Evolutionary conservation across 345 rosid genomes (phyloP), one percentile per base, ranked within the genome.

Genomic region (Eutrema yunnanense): DNA sequence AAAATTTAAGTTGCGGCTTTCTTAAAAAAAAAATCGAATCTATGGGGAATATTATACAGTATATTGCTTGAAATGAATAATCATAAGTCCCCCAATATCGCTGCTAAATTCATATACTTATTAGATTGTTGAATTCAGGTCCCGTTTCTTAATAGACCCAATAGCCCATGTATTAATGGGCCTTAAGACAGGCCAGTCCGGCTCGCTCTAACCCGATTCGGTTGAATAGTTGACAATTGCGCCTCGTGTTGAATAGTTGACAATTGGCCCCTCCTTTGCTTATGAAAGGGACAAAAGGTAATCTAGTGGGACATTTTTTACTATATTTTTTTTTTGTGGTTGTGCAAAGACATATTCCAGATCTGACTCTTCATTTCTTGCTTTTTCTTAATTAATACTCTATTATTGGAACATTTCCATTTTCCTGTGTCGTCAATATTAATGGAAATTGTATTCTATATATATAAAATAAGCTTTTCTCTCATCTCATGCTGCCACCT

Each of bases 221-320:
- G 16, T 16, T 16, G 16, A 16, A 71, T 32, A 62, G 62, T 52
- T 72, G 69, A 62, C 76, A 62, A 32, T 72, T 5, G 3, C 16
- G 16, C 16, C 38, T 22, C 36, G 16, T 5, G 65, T 7, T 49
- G 14, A 38, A 71, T 32, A 62, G 62, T 52, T 72, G 69, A 62
- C 76, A 62, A 32, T 72, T 5, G 3, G 3, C 41, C 38, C 6
- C 67, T 37, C 32, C 32, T 46, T 72, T 62, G 76, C 9, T 33
- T 43, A 16, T 52, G 48, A 53, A 16, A 16, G 16, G 16, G 69
- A 62, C 76, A 72, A 72, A 51, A 43, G 16, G 22, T 19, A 19
- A 19, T 51, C 61, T 51, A 52, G 69, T 62, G 69, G 54, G 16
- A 51, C 52, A 6, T 29, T 9, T 60, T 44, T 44, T 22, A 22